phyloP scores from a whole-genome alignment of 257 asterid species.

The Nicotiana knightiana region DNA sequence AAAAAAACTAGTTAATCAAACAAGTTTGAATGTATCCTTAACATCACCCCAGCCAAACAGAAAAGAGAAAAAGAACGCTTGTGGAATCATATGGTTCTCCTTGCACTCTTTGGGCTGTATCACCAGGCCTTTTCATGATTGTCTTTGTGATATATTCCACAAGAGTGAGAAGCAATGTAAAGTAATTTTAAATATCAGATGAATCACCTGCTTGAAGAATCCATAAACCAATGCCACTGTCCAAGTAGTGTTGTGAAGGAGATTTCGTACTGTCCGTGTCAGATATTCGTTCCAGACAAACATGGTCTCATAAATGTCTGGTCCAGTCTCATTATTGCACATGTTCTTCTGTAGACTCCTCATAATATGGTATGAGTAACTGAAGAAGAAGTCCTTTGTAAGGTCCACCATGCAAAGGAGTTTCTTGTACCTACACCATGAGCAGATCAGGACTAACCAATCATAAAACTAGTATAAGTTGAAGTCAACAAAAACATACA shows the following conservation, averaged over 20 bases:
- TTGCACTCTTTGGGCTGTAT: constrained; percentile 1
- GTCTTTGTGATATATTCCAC: background rate
- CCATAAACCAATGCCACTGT: constrained; percentile 95
- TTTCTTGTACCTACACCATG: constrained; percentile 70
- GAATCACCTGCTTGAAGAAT: constrained; percentile 81
- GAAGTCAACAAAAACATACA: background rate
- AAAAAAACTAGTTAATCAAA: background rate
- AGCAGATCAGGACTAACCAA: constrained; percentile 11
- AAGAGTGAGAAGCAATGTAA: constrained; percentile 8
- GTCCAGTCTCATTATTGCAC: constrained; percentile 50
- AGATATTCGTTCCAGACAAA: constrained; percentile 97
- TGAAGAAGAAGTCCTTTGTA: constrained; percentile 94
- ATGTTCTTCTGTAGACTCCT: constrained; percentile 85
- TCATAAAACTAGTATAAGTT: background rate
- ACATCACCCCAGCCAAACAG: constrained; percentile 3
- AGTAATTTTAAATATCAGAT: background rate
- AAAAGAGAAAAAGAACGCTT: background rate
- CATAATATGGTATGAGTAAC: constrained; percentile 96
- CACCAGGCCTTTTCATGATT: background rate
- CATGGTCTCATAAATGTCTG: constrained; percentile 76
- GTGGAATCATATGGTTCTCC: constrained; percentile 6
- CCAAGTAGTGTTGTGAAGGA: constrained; percentile 83
- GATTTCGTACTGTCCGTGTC: constrained; percentile 79
- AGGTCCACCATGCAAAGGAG: constrained; percentile 94
- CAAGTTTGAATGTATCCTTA: background rate